Conservation (phyloP, 1,139 yeast genomes). For the Kodamaea anthophila region DNA sequence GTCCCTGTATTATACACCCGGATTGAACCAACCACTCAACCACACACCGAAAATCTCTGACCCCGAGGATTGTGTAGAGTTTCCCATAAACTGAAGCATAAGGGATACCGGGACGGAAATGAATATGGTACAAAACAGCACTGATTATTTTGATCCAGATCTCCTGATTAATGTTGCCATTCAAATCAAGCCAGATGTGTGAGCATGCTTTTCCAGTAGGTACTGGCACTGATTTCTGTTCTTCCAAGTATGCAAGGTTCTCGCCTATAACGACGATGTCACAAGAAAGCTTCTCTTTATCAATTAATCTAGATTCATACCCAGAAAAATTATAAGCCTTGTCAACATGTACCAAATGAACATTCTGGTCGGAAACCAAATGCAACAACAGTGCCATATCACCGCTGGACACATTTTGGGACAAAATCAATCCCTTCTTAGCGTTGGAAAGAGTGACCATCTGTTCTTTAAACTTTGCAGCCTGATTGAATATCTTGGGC, state of each 20-base stretch:
- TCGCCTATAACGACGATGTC: conserved; percentile 41
- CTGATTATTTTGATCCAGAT: conserved; percentile 57
- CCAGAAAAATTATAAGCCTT: conserved; percentile 44
- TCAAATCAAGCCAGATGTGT: conserved; percentile 65
- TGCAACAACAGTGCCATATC: conserved; percentile 51
- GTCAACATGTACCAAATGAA: conserved; percentile 49
- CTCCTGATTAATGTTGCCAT: conserved; percentile 50
- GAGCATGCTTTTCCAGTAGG: conserved; percentile 61
- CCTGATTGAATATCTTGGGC: conserved; percentile 37
- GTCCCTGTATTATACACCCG: conserved; percentile 32
- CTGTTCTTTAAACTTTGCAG: conserved; percentile 37
- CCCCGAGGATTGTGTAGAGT: conserved; percentile 38
- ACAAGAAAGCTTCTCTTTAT: conserved; percentile 55
- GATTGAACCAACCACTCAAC: conserved; percentile 53
- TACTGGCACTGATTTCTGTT: conserved; percentile 24
- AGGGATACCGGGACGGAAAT: conserved; percentile 64
- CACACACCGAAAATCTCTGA: conserved; percentile 44
- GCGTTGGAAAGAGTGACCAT: conserved; percentile 32
- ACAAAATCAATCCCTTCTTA: conserved; percentile 49
- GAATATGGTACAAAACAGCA: conserved; percentile 44
- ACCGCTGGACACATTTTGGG: conserved; percentile 54
- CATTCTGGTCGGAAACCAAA: conserved; percentile 29
- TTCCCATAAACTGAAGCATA: conserved; percentile 23
- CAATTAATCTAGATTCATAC: conserved; percentile 58
- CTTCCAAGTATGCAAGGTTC: no score